phyloP scores from a whole-genome alignment of 768 basidiomycete species.

The Kwoniella sp. region DNA sequence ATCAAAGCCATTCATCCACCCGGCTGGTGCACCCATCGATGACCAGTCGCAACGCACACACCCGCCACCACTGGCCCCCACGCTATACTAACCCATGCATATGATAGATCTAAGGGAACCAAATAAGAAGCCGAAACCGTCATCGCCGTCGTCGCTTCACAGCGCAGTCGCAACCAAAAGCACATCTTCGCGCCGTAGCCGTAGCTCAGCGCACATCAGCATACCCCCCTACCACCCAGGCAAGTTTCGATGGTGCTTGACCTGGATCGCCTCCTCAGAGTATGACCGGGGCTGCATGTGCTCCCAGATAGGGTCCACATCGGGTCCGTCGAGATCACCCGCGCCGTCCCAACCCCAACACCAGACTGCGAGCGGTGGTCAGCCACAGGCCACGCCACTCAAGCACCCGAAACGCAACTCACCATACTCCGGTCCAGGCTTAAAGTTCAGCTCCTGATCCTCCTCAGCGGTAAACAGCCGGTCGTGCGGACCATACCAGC shows the following conservation, averaged over 20 bases:
- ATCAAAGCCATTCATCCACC: no score
- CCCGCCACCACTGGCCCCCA: no score
- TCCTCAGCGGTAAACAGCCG: slow-evolving; percentile 88
- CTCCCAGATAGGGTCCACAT: slow-evolving; percentile 98
- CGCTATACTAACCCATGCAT: no score
- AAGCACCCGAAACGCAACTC: slow-evolving; percentile 44
- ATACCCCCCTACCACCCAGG: slow-evolving; percentile 14
- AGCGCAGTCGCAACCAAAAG: no score
- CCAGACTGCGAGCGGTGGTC: slow-evolving; percentile 65
- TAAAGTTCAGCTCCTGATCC: slow-evolving; percentile 68
- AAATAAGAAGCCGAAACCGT: background rate
- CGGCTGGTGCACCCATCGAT: no score
- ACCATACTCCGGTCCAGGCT: slow-evolving; percentile 81
- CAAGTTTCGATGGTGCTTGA: slow-evolving; percentile 58
- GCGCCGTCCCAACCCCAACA: slow-evolving; percentile 99
- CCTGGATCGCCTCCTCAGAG: slow-evolving; percentile 58
- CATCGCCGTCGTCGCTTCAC: no score
- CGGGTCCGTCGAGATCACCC: slow-evolving; percentile 93
- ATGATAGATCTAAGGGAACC: no score
- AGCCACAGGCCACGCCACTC: background rate
- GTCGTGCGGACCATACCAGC: slow-evolving; percentile 97
- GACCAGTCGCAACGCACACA: no score
- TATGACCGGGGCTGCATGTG: slow-evolving; percentile 62
- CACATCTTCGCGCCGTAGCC: no score
- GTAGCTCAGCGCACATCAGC: no score